These are phyloP conservation scores for Domatiomyces globalis DNA, from an alignment of 2,329 filamentous ascomycete genomes.

Conservation along the genomic window DNA sequence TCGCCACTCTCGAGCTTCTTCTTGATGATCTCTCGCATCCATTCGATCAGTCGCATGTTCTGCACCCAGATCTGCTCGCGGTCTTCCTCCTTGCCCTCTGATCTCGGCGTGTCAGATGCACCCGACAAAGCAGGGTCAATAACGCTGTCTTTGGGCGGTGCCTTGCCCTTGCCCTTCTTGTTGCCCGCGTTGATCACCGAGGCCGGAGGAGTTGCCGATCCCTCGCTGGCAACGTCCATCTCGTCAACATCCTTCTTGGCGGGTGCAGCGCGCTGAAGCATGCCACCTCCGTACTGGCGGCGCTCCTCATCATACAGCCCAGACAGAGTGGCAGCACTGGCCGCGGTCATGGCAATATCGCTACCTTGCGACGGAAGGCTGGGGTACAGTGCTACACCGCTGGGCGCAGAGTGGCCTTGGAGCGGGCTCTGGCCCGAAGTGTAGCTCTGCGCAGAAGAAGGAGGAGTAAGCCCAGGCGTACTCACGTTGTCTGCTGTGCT, in stretches of 20 bases:
- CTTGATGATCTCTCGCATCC: conserved; percentile 43
- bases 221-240: conserved; percentile 24
- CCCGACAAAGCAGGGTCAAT: conserved; percentile 17
- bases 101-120: conserved; percentile 13
- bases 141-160: conserved; percentile 12
- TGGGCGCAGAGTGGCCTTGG: conserved; percentile 20
- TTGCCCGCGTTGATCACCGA: conserved; percentile 10
- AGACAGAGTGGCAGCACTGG: conserved; percentile 46
- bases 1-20: conserved; percentile 41
- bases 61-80: conserved; percentile 41
- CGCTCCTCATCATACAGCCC: conserved; percentile 44
- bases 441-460: conserved; percentile 48
- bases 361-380: conserved; percentile 46
- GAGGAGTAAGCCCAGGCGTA: conserved; percentile 49
- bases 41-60: conserved; percentile 50
- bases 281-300: conserved; percentile 47
- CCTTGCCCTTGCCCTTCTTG: conserved; percentile 12
- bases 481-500: conserved; percentile 29
- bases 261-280: conserved; percentile 41
- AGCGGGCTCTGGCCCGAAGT: conserved; percentile 47
- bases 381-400: conserved; percentile 44
- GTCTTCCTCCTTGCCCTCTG: conserved; percentile 22
- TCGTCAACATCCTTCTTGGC: conserved; percentile 24
- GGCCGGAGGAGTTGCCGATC: conserved; percentile 17
- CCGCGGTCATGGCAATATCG: conserved; percentile 41